These are phyloP conservation scores for Cordyceps tenuipes DNA, from an alignment of 2,329 filamentous ascomycete species.

Conservation along the genomic window DNA sequence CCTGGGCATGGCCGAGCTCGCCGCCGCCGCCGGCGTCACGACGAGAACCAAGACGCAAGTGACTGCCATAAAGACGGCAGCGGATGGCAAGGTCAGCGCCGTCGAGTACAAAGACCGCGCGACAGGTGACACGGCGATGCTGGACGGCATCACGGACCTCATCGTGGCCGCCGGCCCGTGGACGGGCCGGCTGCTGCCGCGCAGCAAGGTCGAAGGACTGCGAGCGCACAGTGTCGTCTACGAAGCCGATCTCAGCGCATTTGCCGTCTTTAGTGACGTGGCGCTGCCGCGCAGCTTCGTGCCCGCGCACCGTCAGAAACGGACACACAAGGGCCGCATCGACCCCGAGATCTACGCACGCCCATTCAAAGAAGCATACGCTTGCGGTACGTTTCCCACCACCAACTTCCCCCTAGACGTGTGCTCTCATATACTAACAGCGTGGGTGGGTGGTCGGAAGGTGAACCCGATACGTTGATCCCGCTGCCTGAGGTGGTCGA, in stretches of 20 bases:
- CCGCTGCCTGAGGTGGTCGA: slow-evolving; percentile 70
- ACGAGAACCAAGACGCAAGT: slow-evolving; percentile 60
- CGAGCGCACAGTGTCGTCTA: slow-evolving; percentile 60
- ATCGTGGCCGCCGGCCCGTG: slow-evolving; percentile 53
- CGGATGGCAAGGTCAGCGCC: slow-evolving; percentile 42
- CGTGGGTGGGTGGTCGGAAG: slow-evolving; percentile 22
- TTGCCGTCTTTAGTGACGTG: slow-evolving; percentile 83
- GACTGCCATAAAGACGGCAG: slow-evolving; percentile 52
- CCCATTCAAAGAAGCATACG: slow-evolving; percentile 83
- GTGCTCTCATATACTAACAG: too few species aligned
- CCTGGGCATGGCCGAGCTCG: slow-evolving; percentile 69
- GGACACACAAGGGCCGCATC: slow-evolving; percentile 53
- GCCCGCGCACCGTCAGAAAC: slow-evolving; percentile 43
- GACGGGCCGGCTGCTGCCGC: slow-evolving; percentile 51
- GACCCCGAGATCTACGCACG: slow-evolving; percentile 91
- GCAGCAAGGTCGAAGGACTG: slow-evolving; percentile 48
- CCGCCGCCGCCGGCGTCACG: slow-evolving; percentile 58
- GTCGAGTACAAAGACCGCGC: slow-evolving; percentile 51
- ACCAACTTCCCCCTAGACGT: too few species aligned
- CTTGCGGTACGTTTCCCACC: slow-evolving; percentile 54
- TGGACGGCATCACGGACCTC: slow-evolving; percentile 43
- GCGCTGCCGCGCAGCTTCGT: slow-evolving; percentile 58
- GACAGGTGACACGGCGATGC: slow-evolving; percentile 25
- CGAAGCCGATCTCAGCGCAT: slow-evolving; percentile 57
- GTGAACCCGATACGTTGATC: slow-evolving; percentile 68